Conservation (phyloP, 2,329 filamentous ascomycete species). For the Laburnicola sp. region DNA sequence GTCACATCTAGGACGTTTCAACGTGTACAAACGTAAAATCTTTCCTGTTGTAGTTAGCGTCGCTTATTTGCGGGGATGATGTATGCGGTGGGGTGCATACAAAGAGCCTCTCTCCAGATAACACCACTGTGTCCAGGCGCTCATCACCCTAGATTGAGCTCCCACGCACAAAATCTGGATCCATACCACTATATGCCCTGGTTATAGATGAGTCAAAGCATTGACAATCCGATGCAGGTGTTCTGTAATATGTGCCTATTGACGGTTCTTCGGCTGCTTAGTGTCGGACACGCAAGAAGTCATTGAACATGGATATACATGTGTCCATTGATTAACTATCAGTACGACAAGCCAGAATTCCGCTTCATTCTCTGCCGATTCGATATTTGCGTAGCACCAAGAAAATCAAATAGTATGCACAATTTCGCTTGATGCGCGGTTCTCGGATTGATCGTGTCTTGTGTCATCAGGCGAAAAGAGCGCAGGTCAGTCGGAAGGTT, state of each 20-base stretch:
- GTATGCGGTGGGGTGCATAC: background rate
- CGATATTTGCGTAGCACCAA: conserved; percentile 28
- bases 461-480: conserved; percentile 17
- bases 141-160: no score
- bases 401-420: conserved; percentile 29
- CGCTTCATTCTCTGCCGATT: conserved; percentile 22
- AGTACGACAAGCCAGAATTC: background rate
- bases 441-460: conserved; percentile 17
- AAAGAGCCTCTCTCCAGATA: no score
- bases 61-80: conserved; percentile 1
- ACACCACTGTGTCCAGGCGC: no score
- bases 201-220: no score
- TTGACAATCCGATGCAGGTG: no score
- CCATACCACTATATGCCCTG: no score
- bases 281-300: background rate
- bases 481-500: conserved; percentile 25
- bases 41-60: conserved; percentile 12
- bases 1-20: conserved; percentile 4
- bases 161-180: no score
- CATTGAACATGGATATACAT: no score
- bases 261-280: background rate
- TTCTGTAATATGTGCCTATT: no score
- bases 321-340: background rate
- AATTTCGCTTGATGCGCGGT: conserved; percentile 26
- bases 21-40: background rate